phyloP scores from a whole-genome alignment of 2,329 filamentous ascomycete genomes.

The Tothia fuscella region DNA sequence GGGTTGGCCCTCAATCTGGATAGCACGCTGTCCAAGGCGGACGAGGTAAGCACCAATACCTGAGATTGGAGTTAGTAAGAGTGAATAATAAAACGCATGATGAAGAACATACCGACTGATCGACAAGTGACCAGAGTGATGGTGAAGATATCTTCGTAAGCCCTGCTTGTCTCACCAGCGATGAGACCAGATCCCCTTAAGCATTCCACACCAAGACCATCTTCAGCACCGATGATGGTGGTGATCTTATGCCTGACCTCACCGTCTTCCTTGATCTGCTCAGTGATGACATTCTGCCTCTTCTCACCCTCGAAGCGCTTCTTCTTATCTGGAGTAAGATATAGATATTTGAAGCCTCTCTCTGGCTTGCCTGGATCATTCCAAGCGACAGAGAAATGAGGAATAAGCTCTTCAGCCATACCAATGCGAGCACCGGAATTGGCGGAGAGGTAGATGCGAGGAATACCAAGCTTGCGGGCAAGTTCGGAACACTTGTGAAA shows the following conservation, averaged over 20 bases:
- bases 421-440: conserved; percentile 98
- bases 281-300: conserved; percentile 69
- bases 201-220: conserved; percentile 95
- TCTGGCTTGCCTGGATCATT: conserved; percentile 74
- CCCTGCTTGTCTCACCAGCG: conserved; percentile 89
- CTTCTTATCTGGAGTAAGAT: conserved; percentile 78
- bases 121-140: conserved; percentile 95
- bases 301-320: conserved; percentile 72
- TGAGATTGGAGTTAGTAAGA: conserved; percentile 29
- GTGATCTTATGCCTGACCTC: conserved; percentile 90
- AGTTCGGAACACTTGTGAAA: conserved; percentile 99
- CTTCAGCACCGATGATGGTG: conserved; percentile 84
- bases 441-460: conserved; percentile 92
- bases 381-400: conserved; percentile 95
- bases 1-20: conserved; percentile 96
- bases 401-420: conserved; percentile 92
- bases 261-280: conserved; percentile 72
- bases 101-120: conserved; percentile 60
- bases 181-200: conserved; percentile 94
- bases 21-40: conserved; percentile 92
- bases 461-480: conserved; percentile 85
- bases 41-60: conserved; percentile 97
- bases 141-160: conserved; percentile 98
- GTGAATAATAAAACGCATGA: not conserved
- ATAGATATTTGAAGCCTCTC: conserved; percentile 91